Base-by-base conservation (phyloP, 129 eudicot species). In the Flaveria bidentis region DNA sequence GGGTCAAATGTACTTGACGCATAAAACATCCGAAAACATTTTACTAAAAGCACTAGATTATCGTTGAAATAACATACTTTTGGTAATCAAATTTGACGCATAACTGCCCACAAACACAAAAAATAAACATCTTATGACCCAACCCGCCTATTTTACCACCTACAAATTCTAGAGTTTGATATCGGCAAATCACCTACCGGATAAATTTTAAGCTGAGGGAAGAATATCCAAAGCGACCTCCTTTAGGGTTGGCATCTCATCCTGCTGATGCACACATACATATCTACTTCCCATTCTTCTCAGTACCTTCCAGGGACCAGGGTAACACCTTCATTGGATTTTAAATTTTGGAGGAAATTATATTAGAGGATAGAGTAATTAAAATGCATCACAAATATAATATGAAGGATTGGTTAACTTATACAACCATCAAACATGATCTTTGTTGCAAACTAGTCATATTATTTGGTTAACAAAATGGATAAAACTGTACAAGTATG, bases 211-310 rank as follows among this genome's bases (percentile, higher is more conserved):
- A 75, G 91, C 82, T 14, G 91, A 87, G 67, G 97, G 97, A 77
- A 94, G 97, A 83, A 94, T 94, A 78, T 94, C 87, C 85, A 94
- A 62, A 4, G 98, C 98, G 71, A 94, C 98, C 85, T 88, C 96
- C 79, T 91, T 94, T 8, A 94, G 88, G 53, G 96, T 80, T 60
- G 98, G 97, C 98, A 94, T 91, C 56, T 33, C 46, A 74, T 91
- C 92, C 75, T 87, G 97, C 69, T 88, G 82, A 81, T 94, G 98
- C 73, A 94, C 67, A 79, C 98, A 86, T 6, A 87, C 66, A 73
- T 84, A 87, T 60, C 73, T 76, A 77, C 81, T 84, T 75, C 97
- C 84, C 81, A 77, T 76, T 86, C 81, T 88, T 62, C 85, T 81
- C 11, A 90, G 90, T 39, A 93, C 98, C 84, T 84, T 88, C 98